Conservation (phyloP, 257 asterid species). For the Avicennia marina region DNA sequence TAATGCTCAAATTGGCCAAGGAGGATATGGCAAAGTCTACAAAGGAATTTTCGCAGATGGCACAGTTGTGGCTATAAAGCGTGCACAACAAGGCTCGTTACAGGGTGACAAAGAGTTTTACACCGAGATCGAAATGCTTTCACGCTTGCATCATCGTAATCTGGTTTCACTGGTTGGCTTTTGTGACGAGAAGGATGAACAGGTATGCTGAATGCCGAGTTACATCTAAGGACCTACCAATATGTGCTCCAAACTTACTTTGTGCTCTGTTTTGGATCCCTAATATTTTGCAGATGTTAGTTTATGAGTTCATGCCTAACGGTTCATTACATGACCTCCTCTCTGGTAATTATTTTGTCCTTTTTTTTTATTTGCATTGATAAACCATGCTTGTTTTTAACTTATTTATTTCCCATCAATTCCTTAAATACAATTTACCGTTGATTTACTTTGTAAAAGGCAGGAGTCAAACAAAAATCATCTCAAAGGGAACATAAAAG, state of each 20-base stretch:
- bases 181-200: constrained; percentile 77
- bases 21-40: constrained; percentile 65
- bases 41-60: constrained; percentile 41
- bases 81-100: constrained; percentile 49
- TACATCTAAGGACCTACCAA: background rate
- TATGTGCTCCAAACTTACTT: background rate
- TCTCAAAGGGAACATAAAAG: background rate
- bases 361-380: background rate
- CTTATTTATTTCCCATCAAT: no score
- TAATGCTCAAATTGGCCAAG: constrained; percentile 49
- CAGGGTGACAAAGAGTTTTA: constrained; percentile 62
- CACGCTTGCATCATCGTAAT: constrained; percentile 60
- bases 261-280: background rate
- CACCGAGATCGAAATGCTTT: constrained; percentile 59
- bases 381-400: background rate
- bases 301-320: constrained; percentile 82
- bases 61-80: constrained; percentile 48
- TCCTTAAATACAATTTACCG: no score
- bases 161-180: constrained; percentile 60
- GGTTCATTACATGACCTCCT: constrained; percentile 81
- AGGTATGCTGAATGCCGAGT: constrained; percentile 32
- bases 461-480: no score
- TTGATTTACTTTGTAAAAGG: no score
- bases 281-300: constrained; percentile 61
- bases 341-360: constrained; percentile 37